Percentiles rank a stretch among this genome's conserved stretches.
phyloP scores from a whole-genome alignment of 192 early-diverging fungal genomes.

The Backusella macrospora region DNA sequence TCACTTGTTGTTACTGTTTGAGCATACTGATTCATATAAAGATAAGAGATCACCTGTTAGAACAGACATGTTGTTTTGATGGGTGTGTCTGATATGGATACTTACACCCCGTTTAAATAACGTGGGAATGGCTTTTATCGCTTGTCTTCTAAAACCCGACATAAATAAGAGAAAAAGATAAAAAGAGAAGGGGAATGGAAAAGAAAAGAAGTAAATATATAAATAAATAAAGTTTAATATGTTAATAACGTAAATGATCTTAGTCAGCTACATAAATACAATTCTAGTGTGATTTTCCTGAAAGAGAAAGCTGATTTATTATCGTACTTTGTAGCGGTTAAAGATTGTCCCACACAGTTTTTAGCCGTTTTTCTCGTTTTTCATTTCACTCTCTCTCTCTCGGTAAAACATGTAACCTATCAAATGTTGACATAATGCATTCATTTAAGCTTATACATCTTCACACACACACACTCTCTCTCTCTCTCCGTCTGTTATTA shows the following conservation, averaged over 20 bases:
- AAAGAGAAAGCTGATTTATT: too few species aligned
- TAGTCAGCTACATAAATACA: background rate
- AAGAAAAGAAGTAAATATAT: background rate
- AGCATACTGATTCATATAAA: background rate
- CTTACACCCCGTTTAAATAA: background rate
- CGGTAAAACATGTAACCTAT: too few species aligned
- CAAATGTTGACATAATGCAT: too few species aligned
- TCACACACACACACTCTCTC: too few species aligned
- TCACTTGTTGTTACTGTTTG: background rate
- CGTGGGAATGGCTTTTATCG: background rate
- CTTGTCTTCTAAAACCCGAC: background rate
- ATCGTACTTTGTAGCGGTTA: too few species aligned
- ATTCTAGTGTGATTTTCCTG: too few species aligned
- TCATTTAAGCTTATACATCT: too few species aligned
- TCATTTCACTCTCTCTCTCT: too few species aligned
- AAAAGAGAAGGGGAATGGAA: background rate
- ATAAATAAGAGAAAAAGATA: background rate
- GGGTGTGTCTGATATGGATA: background rate
- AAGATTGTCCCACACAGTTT: too few species aligned
- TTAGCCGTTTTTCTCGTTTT: too few species aligned
- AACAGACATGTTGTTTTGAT: background rate
- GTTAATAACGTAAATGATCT: background rate
- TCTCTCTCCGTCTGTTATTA: too few species aligned
- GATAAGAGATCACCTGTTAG: background rate
- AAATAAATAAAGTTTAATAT: background rate